phyloP scores from a whole-genome alignment of 2,329 filamentous ascomycete genomes.

The Nigrograna mackinnonii region DNA sequence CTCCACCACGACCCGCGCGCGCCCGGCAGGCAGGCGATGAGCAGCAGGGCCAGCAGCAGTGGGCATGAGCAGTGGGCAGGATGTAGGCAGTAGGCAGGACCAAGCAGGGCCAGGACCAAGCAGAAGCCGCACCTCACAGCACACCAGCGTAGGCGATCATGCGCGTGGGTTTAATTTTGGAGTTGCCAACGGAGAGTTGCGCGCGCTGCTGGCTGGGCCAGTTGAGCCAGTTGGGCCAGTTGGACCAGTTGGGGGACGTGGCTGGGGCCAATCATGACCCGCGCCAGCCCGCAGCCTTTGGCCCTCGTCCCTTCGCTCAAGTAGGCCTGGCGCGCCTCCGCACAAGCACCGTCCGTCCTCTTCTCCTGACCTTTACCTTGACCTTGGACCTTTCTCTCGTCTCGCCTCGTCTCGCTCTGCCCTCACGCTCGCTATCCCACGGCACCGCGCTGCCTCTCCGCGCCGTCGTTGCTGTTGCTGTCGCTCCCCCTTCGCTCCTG shows the following conservation, averaged over 20 bases:
- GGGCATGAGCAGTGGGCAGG: too few relatives aligned
- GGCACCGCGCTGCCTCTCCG: background rate
- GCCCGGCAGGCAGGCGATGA: too few relatives aligned
- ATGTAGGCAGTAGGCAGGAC: too few relatives aligned
- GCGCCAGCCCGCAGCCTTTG: too few relatives aligned
- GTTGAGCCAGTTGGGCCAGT: background rate
- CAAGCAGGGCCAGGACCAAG: too few relatives aligned
- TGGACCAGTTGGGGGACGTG: background rate
- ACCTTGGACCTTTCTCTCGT: too few relatives aligned
- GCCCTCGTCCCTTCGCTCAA: background rate
- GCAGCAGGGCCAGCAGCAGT: too few relatives aligned
- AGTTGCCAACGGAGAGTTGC: slow-evolving; percentile 9
- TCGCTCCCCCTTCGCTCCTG: slow-evolving; percentile 6
- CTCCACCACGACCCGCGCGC: background rate
- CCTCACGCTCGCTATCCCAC: slow-evolving; percentile 13
- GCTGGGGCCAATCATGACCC: background rate
- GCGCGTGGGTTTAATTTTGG: slow-evolving; percentile 24
- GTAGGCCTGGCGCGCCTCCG: background rate
- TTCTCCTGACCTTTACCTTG: too few relatives aligned
- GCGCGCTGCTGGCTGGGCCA: background rate
- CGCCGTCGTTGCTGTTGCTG: background rate
- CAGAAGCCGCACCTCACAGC: too few relatives aligned
- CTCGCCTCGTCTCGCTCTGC: slow-evolving; percentile 5
- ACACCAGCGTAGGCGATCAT: slow-evolving; percentile 9
- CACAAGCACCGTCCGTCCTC: too few relatives aligned